These are phyloP conservation scores for Orbilia quercus DNA, from an alignment of 2,329 filamentous ascomycete genomes.

Conservation along the genomic window DNA sequence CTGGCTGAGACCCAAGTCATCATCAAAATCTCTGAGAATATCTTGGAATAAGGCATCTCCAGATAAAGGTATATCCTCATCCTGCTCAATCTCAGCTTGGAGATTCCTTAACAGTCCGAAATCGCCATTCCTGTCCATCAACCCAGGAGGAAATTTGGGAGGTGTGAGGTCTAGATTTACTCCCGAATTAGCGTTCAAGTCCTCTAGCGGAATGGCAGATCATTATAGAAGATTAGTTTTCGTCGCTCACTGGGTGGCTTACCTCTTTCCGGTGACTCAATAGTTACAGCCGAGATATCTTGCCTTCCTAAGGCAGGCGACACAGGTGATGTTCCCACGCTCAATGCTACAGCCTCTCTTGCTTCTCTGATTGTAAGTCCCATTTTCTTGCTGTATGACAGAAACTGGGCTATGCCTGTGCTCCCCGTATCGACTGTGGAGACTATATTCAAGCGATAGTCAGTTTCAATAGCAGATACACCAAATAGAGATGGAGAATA, in stretches of 20 bases:
- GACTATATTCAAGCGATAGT: no score
- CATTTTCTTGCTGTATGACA: neutral
- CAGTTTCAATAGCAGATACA: no score
- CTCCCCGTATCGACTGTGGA: neutral
- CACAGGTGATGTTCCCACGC: neutral
- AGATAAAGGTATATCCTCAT: neutral
- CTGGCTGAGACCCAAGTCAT: neutral
- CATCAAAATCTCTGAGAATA: neutral
- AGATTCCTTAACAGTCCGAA: neutral
- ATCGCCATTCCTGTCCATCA: neutral
- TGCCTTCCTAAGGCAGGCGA: no score
- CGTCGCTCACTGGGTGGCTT: no score
- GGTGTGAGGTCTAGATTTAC: neutral
- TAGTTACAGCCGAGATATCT: no score
- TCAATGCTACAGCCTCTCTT: neutral
- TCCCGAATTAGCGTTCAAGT: no score
- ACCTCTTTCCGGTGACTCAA: no score
- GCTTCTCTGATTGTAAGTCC: neutral
- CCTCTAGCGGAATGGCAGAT: neutral
- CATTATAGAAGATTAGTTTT: neutral
- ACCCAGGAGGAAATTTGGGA: neutral
- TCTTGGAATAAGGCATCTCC: conserved; percentile 11
- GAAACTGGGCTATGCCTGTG: neutral
- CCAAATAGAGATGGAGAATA: neutral
- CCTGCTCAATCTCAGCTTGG: neutral